Base-by-base conservation (phyloP, 148 eudicot species). In the Rhododendron simsii region DNA sequence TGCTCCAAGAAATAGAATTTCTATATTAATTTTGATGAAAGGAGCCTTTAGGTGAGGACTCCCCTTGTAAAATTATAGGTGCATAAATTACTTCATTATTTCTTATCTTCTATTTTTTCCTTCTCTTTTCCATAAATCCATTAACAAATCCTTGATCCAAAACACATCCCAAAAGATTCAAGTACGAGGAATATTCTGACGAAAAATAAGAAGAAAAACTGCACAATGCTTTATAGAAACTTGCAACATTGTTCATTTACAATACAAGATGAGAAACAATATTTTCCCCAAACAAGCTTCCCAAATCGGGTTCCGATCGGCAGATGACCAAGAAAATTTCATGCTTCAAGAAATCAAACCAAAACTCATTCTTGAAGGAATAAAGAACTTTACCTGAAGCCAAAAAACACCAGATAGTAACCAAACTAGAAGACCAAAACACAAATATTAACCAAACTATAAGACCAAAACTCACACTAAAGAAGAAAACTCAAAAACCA, bases 341-440 rank as follows among this genome's bases (percentile, higher is more conserved):
- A 69, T 45, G 69, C 85, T 87, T 79, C 91, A 89, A 89, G 89
- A 89, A 91, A 89, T 74, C 87, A 87, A 88, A 89, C 76, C 83
- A 88, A 91, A 89, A 89, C 88, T 88, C 87, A 84, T 87, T 89
- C 91, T 88, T 89, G 92, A 89, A 89, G 88, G 65, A 73, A 55
- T 16, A 81, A 82, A 35, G 18, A 28, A 76, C 74, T 80, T 50
- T 37, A 78, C 55, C 85, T 1, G 71, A 86, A 77, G 61, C 30
- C 63, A 86, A 53, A 1, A 21, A 83, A 30, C 78, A 86, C 86
- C 48, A 61, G 30, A 78, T 6, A 3, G 63, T 51, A 77, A 71
- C 73, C 83, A 78, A 83, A 83, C 84, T 45, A 89, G 80, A 88
- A 35, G 50, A 63, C 50, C 86, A 71, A 83, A 76, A 57, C 57